Conservation (phyloP, 192 early-diverging fungal genomes). For the Backusella mclennaniae region DNA sequence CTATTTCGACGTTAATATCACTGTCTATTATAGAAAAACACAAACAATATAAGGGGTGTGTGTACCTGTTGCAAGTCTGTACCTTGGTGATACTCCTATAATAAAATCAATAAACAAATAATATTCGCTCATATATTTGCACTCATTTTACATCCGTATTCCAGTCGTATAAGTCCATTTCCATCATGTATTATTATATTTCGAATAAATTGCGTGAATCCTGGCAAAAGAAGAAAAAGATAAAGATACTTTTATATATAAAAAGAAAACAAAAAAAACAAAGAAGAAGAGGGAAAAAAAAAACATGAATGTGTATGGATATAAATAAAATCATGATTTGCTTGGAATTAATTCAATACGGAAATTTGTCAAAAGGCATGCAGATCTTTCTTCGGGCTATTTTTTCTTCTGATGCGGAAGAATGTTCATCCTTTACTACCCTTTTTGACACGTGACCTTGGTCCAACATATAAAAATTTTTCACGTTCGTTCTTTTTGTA, state of each 20-base stretch:
- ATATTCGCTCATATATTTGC: not conserved
- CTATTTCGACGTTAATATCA: not conserved
- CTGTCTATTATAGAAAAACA: not conserved
- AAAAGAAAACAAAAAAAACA: not conserved
- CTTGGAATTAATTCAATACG: slow-evolving; percentile 1
- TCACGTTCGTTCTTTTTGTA: not conserved
- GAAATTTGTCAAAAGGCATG: slow-evolving; percentile 8
- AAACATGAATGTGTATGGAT: not conserved
- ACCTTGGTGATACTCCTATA: not conserved
- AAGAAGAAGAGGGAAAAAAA: not conserved
- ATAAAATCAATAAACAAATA: slow-evolving; percentile 9
- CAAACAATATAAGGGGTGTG: not conserved
- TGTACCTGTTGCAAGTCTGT: slow-evolving; percentile 5
- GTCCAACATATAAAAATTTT: not conserved
- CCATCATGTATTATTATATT: not conserved
- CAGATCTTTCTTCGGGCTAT: not conserved
- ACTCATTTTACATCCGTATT: not conserved
- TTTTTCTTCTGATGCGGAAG: not conserved
- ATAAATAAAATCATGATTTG: slow-evolving; percentile 1
- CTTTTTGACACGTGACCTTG: not conserved
- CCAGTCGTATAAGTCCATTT: not conserved
- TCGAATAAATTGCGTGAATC: not conserved
- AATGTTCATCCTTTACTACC: not conserved
- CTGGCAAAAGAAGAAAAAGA: not conserved
- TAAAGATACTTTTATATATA: not conserved